These are phyloP conservation scores for Hypericum perforatum DNA, from an alignment of 345 rosid species.

Conservation along the genomic window DNA sequence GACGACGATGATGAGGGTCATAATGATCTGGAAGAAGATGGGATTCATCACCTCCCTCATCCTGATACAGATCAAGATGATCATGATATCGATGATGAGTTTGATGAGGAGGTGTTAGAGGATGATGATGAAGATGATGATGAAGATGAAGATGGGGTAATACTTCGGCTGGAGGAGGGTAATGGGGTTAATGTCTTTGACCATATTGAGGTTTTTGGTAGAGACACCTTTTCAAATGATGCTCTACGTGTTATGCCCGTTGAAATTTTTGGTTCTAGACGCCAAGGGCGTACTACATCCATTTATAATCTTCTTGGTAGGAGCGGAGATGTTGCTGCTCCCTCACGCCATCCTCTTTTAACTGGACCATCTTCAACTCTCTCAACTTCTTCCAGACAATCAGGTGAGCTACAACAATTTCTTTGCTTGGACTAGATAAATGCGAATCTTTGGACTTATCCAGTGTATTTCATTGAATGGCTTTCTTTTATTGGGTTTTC, in stretches of 20 bases:
- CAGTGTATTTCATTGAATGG: background rate
- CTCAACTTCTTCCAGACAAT: conserved; percentile 38
- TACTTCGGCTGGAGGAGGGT: conserved; percentile 83
- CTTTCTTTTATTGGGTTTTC: background rate
- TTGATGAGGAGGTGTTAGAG: conserved; percentile 87
- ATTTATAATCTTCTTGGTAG: conserved; percentile 88
- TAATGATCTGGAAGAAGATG: conserved; percentile 73
- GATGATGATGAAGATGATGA: conserved; percentile 90
- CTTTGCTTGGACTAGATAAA: background rate
- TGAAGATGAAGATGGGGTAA: conserved; percentile 84
- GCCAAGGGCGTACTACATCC: conserved; percentile 90
- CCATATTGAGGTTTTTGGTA: conserved; percentile 82
- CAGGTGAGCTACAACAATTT: conserved; percentile 33
- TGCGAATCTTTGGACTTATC: background rate
- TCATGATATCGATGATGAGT: conserved; percentile 88
- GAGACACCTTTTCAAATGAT: conserved; percentile 77
- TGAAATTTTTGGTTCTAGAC: conserved; percentile 93
- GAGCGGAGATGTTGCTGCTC: conserved; percentile 47
- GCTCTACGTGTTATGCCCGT: conserved; percentile 94
- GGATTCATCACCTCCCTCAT: conserved; percentile 79
- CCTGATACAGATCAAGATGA: conserved; percentile 93
- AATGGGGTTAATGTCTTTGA: conserved; percentile 90
- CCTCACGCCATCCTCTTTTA: conserved; percentile 83
- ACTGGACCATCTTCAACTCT: conserved; percentile 46
- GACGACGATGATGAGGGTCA: conserved; percentile 45